These are phyloP conservation scores for Pleurotus citrinopileatus DNA, from an alignment of 768 basidiomycete genomes.

Conservation along the genomic window DNA sequence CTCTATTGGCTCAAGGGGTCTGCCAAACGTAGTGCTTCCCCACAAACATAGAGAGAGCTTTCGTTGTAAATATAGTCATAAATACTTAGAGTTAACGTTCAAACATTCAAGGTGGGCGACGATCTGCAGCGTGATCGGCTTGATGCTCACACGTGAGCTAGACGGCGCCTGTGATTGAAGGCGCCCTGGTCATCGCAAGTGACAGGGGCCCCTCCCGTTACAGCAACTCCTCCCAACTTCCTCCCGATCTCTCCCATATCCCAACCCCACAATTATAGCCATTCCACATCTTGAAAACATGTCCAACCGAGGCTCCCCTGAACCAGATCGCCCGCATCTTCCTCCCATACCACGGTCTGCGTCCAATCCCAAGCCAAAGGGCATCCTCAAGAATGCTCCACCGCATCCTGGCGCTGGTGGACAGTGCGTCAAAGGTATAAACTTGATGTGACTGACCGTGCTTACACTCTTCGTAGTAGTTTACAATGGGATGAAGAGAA, in stretches of 20 bases:
- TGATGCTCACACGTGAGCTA: no score
- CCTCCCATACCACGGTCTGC: constrained; percentile 58
- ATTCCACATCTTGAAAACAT: neutral
- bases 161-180: no score
- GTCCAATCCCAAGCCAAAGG: constrained; percentile 76
- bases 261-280: no score
- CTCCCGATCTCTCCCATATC: neutral
- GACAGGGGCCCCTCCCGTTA: neutral
- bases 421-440: constrained; percentile 42
- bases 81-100: no score
- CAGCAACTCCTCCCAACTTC: neutral
- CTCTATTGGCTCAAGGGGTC: neutral
- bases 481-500: constrained; percentile 97
- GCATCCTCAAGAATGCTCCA: constrained; percentile 84
- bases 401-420: constrained; percentile 36
- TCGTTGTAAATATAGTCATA: no score
- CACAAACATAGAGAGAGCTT: no score
- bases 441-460: constrained; percentile 11
- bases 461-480: constrained; percentile 39
- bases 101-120: no score
- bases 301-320: neutral
- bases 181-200: no score
- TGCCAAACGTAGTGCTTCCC: no score
- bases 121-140: no score
- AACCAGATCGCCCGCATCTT: constrained; percentile 37